These are phyloP conservation scores for Pseudogymnoascus sp. DNA, from an alignment of 2,329 filamentous ascomycete genomes.

Conservation along the genomic window DNA sequence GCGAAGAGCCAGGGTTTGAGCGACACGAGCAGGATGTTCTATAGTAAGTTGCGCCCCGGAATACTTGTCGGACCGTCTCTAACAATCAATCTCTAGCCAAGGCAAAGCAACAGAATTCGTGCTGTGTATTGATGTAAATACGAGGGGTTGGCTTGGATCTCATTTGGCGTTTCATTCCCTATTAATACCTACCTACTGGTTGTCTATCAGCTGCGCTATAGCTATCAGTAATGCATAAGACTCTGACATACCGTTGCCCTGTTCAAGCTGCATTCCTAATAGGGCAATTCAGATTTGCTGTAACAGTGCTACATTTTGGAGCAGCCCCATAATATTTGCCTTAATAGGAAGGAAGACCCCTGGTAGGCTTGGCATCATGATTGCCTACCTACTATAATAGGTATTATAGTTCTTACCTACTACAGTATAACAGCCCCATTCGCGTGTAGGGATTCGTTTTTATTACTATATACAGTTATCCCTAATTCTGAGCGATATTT, in stretches of 20 bases:
- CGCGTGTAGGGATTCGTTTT: no score
- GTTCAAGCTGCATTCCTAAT: neutral
- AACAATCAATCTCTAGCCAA: constrained; percentile 36
- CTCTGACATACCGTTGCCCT: neutral
- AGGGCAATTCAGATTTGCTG: no score
- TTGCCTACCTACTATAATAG: no score
- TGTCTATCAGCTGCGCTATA: neutral
- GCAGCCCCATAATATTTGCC: no score
- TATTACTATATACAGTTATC: no score
- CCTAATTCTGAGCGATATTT: no score
- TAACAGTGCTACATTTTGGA: no score
- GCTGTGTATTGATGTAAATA: constrained; percentile 61
- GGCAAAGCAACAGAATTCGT: constrained; percentile 76
- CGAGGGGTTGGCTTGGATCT: constrained; percentile 4
- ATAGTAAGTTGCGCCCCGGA: constrained; percentile 49
- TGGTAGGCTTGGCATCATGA: no score
- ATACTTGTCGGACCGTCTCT: neutral
- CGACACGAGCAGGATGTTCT: constrained; percentile 95
- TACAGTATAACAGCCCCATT: no score
- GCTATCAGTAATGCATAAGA: constrained; percentile 7
- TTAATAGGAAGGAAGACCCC: no score
- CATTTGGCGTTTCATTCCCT: constrained; percentile 1
- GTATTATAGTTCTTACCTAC: no score
- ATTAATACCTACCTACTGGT: constrained; percentile 8
- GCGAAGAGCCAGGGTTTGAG: constrained; percentile 88